Evolutionary conservation across 352 stramenopile genomes (phyloP).

Genomic region (Globisporangium barbulae): DNA sequence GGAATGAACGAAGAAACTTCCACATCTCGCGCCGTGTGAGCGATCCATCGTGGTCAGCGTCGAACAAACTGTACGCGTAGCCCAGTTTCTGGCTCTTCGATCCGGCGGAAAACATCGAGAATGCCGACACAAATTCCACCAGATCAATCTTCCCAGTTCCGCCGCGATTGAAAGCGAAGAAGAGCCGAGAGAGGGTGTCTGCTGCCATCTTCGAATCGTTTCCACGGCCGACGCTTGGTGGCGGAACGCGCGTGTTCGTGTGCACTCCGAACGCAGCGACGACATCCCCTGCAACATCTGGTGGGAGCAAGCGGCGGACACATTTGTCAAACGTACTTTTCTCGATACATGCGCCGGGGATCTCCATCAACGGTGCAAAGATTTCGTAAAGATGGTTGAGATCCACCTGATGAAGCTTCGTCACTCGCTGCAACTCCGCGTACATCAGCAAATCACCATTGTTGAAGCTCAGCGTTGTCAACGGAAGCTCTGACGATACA

Average conservation of each 20-base stretch:
- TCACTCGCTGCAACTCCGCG: constrained; percentile 69
- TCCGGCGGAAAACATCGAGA: constrained; percentile 92
- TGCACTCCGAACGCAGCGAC: constrained; percentile 60
- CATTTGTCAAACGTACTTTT: constrained; percentile 79
- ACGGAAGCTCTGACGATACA: constrained; percentile 53
- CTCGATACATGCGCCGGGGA: constrained; percentile 55
- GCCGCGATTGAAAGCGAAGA: constrained; percentile 85
- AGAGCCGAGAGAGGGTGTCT: constrained; percentile 67
- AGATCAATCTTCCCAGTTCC: constrained; percentile 84
- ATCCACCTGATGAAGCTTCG: constrained; percentile 68
- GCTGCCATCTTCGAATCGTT: constrained; percentile 82
- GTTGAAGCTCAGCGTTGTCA: constrained; percentile 72
- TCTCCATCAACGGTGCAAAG: constrained; percentile 73
- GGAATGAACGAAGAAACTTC: constrained; percentile 92
- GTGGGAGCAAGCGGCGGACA: constrained; percentile 56
- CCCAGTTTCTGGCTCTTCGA: constrained; percentile 96
- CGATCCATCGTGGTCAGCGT: constrained; percentile 85
- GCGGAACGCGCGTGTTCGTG: constrained; percentile 49
- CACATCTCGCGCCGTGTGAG: constrained; percentile 91
- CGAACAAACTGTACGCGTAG: constrained; percentile 90
- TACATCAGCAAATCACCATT: constrained; percentile 86
- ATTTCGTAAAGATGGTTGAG: constrained; percentile 65
- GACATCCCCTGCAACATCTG: constrained; percentile 48
- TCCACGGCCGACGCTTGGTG: constrained; percentile 53
- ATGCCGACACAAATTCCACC: constrained; percentile 91